Evolutionary conservation across 2,329 filamentous ascomycete genomes (phyloP).

Genomic region (Salinomyces thailandicus): DNA sequence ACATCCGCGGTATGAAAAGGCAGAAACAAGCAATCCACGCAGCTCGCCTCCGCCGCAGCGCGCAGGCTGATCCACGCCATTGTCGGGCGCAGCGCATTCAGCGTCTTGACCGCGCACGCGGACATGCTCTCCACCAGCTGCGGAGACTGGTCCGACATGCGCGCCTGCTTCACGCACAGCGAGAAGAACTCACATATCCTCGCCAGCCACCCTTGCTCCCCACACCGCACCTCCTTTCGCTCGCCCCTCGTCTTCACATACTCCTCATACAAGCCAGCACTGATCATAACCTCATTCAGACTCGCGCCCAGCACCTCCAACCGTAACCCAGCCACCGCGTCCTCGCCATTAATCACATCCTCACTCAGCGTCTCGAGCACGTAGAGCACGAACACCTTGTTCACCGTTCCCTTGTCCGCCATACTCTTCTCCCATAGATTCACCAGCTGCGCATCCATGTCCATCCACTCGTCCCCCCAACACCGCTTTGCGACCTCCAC

Average conservation of each 20-base stretch:
- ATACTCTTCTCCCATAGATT: constrained; percentile 56
- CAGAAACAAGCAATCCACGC: constrained; percentile 59
- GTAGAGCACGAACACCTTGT: constrained; percentile 79
- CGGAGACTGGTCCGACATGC: constrained; percentile 38
- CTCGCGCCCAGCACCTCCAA: constrained; percentile 77
- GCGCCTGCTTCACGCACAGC: constrained; percentile 50
- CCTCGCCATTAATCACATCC: constrained; percentile 82
- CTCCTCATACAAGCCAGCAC: constrained; percentile 61
- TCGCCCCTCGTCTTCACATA: constrained; percentile 52
- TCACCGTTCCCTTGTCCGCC: constrained; percentile 35
- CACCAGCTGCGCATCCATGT: constrained; percentile 80
- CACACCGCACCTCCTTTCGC: constrained; percentile 59
- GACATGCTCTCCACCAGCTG: constrained; percentile 46
- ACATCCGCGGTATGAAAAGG: constrained; percentile 61
- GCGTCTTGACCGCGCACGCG: constrained; percentile 59
- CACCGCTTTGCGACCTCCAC: constrained; percentile 85
- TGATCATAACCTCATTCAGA: constrained; percentile 89
- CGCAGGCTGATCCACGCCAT: constrained; percentile 83
- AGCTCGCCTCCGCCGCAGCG: constrained; percentile 61
- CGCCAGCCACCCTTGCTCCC: constrained; percentile 76
- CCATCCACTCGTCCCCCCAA: constrained; percentile 78
- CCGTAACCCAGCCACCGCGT: constrained; percentile 71
- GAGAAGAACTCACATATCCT: constrained; percentile 65
- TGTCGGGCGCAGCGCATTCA: constrained; percentile 66
- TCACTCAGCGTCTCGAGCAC: constrained; percentile 88